Conservation (phyloP, 352 stramenopile species). For the Phytophthora meadii region DNA sequence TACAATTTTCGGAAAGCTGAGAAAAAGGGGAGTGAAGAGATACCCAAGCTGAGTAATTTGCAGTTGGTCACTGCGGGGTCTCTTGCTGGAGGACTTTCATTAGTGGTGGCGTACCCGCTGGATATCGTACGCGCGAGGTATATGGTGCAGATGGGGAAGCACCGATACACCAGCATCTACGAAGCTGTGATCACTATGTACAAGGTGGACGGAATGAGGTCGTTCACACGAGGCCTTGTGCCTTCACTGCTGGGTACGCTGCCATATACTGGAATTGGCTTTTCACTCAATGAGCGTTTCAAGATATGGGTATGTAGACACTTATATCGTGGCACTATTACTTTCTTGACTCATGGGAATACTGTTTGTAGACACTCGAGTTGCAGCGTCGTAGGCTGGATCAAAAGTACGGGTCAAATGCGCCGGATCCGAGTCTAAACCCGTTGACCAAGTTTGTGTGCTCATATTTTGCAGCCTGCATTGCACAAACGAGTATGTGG, state of each 20-base stretch:
- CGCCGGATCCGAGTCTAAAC: conserved; percentile 49
- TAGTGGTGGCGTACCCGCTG: conserved; percentile 80
- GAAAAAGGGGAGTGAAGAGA: conserved; percentile 31
- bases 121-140: conserved; percentile 86
- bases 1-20: conserved; percentile 75
- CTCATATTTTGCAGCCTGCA: conserved; percentile 85
- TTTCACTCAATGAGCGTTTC: conserved; percentile 85
- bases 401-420: conserved; percentile 31
- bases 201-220: conserved; percentile 66
- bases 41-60: conserved; percentile 76
- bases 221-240: conserved; percentile 74
- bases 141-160: conserved; percentile 87
- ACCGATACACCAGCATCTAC: conserved; percentile 75
- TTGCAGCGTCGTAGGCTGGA: conserved; percentile 49
- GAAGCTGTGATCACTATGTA: conserved; percentile 83
- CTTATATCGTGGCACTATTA: neutral
- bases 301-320: conserved; percentile 67
- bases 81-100: conserved; percentile 73
- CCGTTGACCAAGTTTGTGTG: conserved; percentile 85
- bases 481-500: conserved; percentile 79
- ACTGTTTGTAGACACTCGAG: conserved; percentile 47
- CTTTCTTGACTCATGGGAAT: neutral
- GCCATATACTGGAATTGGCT: conserved; percentile 88
- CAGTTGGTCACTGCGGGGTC: conserved; percentile 79
- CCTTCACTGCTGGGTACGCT: conserved; percentile 85